Percentiles rank a stretch among this genome's conserved stretches.
Evolutionary conservation across 768 basidiomycete genomes (phyloP).

Genomic region (Mycena rebaudengoi): DNA sequence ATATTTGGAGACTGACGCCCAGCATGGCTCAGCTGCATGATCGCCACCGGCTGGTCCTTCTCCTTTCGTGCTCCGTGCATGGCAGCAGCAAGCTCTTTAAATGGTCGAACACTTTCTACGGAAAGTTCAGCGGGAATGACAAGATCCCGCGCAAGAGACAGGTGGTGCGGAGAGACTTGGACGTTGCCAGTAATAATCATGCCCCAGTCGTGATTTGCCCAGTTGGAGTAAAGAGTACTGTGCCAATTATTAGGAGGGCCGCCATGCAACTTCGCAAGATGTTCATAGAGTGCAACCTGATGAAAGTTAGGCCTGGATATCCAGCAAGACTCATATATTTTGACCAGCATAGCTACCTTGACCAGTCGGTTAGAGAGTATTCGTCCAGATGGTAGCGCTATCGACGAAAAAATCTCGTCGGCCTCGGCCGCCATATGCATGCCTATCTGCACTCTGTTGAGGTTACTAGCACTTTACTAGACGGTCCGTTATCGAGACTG

Average conservation of each 20-base stretch:
- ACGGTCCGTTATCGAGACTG: no score
- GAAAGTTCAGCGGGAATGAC: conserved; percentile 57
- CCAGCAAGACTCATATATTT: not conserved
- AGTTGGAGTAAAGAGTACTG: conserved; percentile 71
- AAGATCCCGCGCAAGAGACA: conserved; percentile 78
- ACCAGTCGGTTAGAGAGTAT: conserved; percentile 57
- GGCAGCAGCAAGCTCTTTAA: conserved; percentile 53
- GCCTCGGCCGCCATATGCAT: no score
- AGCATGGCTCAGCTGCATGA: conserved; percentile 86
- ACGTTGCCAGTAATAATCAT: conserved; percentile 91
- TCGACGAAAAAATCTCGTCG: conserved; percentile 36
- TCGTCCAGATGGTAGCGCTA: conserved; percentile 50
- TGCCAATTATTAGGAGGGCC: conserved; percentile 78
- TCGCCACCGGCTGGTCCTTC: conserved; percentile 55
- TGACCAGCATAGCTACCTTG: conserved; percentile 50
- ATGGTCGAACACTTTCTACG: conserved; percentile 56
- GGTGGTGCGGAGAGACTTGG: conserved; percentile 68
- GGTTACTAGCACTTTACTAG: no score
- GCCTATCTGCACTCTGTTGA: no score
- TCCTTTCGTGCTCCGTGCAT: conserved; percentile 52
- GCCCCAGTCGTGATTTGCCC: conserved; percentile 84
- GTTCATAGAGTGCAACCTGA: conserved; percentile 91
- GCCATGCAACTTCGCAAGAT: conserved; percentile 69
- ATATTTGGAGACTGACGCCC: conserved; percentile 86
- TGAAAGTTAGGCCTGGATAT: not conserved